Base-by-base conservation (phyloP, 176 grass and related monocot species). In the Guadua angustifolia region DNA sequence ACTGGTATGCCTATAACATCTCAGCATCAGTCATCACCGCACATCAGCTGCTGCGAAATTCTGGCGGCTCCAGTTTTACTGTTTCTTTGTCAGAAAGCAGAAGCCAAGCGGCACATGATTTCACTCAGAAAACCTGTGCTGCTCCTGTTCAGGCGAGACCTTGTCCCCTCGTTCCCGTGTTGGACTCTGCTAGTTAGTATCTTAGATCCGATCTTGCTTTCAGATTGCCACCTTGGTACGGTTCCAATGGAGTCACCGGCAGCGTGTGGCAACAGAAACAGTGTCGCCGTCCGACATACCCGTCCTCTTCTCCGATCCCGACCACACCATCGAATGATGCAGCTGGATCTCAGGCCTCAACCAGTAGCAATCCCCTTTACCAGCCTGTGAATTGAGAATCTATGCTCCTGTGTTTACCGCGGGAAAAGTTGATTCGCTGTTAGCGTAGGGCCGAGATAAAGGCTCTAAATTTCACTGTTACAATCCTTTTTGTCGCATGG, bases 371-470 rank as follows among this genome's bases (percentile, higher is more conserved):
- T 45, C 35, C 19, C 12, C 22, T 62, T 45, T 45, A 64, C 50
- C 66, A 26, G 14, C 11, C 15, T 26, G 64, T 74, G 29, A 29
- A 29, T 29, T 29, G 29, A 29, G 29, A 29, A 29, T 29, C 29
- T 29, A 29, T 29, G 29, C 29, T 29, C 29, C 1, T 1, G 29
- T 29, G 29, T 29, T 85, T 60, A 60, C 83, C 52, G 25, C 7
- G 19, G 3, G 64, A 35, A 78, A 58, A 69, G 53, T 40, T 85
- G 64, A 47, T 84, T 51, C 22, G 2, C 55, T 59, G 80, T 47
- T 46, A 61, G 53, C 25, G 53, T 57, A 60, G 68, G 12, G 80
- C 80, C 72, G 61, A n/a, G 49, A 68, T 7, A 58, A 53, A 46
- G 47, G 29, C 47, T 68, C 62, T 51, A 58, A 59, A 78, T 58